Evolutionary conservation across 768 basidiomycete genomes (phyloP), one percentile per base, ranked within the genome.

Genomic region (Ramaria rubella): DNA sequence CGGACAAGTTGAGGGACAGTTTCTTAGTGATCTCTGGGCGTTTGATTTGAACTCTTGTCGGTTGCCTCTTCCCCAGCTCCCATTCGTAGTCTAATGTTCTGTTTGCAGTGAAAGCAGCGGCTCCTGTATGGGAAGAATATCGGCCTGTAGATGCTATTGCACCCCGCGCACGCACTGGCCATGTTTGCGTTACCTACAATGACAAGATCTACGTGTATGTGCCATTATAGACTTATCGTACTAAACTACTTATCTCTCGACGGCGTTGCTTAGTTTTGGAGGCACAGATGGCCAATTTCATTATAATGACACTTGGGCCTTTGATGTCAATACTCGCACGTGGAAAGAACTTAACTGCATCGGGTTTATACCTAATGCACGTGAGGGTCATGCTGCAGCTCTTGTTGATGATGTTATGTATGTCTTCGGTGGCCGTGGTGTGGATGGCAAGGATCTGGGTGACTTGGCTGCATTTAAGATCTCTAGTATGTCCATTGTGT

Each of bases 281-380:
- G 96, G 96, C 46, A 99, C 96, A 12, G 96, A 99, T 67, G 94
- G 94, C n/a, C 84, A 87, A 67, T 98, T 88, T 71, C 96, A 98
- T 68, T 99, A 99, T 73, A 99, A 98, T 69, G 96, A 99, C 68
- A 97, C 94, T 6, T 99, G 96, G 96, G 78, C 85, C 1, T 98
- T 90, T 70, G 92, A 95, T 68, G 74, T 93, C 50, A 77, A 76
- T 36, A 87, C 90, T 0, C 78, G 80, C 53, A 81, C 71, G 44
- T 99, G 96, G 96, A 79, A 87, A 3, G 96, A 99, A 67, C 75
- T 99, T 36, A 83, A 87, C 19, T 98, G 94, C 70, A 97, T 96
- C 57, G 96, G 96, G 1, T 98, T 89, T 67, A 96, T 97, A 49
- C 96, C 96, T 19, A 87, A 90, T 6, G 90, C 96, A 2, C 75